Base-by-base conservation (phyloP, 768 basidiomycete species). In the Russula abietina region DNA sequence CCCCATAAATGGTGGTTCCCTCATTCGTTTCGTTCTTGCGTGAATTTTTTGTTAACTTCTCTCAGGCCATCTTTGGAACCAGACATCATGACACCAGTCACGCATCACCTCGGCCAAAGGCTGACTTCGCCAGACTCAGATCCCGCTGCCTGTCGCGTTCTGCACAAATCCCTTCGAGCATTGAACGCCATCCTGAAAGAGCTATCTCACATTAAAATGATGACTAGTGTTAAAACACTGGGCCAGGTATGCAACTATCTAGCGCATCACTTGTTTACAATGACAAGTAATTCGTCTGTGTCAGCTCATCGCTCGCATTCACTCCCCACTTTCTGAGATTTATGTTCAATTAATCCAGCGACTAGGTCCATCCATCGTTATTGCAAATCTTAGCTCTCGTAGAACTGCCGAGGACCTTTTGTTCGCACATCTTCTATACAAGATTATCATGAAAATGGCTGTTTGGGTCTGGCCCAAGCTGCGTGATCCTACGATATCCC, bases 131-230 rank as follows among this genome's bases (percentile, higher is more conserved):
- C 58, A 36, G 66, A 32, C 7, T 73, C 54, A 75, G 77, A 85
- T 66, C 71, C 78, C 30, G 73, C 69, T 39, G 75, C 80, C 39
- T 76, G 77, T 1, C 74, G 88, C 26, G 67, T 78, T 24, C 72
- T 93, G 50, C 82, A 81, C 28, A 80, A 89, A 64, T 77, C 83
- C 56, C 75, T 93, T 49, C 79, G 82, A 57, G 77, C 89, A 22
- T 73, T 93, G 36, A 85, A 88, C 67, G 77, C 77, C 4, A 69
- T 92, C 49, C 58, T 91, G 41, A 89, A 89, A 70, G 91, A 91
- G 68, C 81, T 90, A 59, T 77, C 84, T 1, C 77, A 76, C 46
- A 79, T 86, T 56, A 93, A 89, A 71, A 85, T 93, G 80, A 81
- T 81, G 49, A 75, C 79, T 28, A 89, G 88, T 2, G 71, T 87